phyloP scores from a whole-genome alignment of 1,284 basidiomycete species.

The Ganoderma resinaceum region DNA sequence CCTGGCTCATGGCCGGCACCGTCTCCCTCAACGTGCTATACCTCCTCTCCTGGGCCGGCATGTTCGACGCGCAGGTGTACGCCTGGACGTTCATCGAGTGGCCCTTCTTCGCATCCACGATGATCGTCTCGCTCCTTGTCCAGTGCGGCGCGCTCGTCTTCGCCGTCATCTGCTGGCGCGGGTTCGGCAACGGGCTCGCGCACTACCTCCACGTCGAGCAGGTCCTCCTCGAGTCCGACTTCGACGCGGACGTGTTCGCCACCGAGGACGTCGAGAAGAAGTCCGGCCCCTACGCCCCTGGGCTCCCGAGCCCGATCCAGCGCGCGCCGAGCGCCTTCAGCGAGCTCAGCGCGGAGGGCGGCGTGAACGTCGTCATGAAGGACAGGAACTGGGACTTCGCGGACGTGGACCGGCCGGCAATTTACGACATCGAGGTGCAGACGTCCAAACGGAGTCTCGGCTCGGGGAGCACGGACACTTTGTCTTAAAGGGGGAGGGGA shows the following conservation, averaged over 20 bases:
- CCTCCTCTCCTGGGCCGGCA: slow-evolving; percentile 51
- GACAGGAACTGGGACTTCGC: slow-evolving; percentile 37
- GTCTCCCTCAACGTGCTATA: slow-evolving; percentile 48
- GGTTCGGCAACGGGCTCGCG: slow-evolving; percentile 60
- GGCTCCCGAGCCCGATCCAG: slow-evolving; percentile 30
- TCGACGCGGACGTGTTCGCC: slow-evolving; percentile 53
- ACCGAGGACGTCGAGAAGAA: slow-evolving; percentile 36
- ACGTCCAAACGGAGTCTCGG: slow-evolving; percentile 13
- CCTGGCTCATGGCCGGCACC: slow-evolving; percentile 50
- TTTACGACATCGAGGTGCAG: slow-evolving; percentile 35
- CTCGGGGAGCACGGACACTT: background rate
- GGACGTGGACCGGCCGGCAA: slow-evolving; percentile 31
- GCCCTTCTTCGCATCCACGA: slow-evolving; percentile 59
- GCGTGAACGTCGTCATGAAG: slow-evolving; percentile 28
- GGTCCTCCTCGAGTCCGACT: slow-evolving; percentile 49
- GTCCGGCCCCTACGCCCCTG: slow-evolving; percentile 11
- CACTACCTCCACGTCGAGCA: slow-evolving; percentile 56
- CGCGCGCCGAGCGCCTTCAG: slow-evolving; percentile 26
- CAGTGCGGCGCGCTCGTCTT: slow-evolving; percentile 52
- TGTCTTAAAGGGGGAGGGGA: background rate
- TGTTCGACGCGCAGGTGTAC: slow-evolving; percentile 62
- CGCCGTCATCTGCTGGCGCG: slow-evolving; percentile 53
- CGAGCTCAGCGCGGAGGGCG: slow-evolving; percentile 21
- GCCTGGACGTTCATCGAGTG: slow-evolving; percentile 63
- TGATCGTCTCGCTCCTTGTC: slow-evolving; percentile 53